Percentiles rank a stretch among this genome's conserved stretches.
Evolutionary conservation across 78 protist genomes (phyloP).

Genomic region (Speleostelium caveatum): DNA sequence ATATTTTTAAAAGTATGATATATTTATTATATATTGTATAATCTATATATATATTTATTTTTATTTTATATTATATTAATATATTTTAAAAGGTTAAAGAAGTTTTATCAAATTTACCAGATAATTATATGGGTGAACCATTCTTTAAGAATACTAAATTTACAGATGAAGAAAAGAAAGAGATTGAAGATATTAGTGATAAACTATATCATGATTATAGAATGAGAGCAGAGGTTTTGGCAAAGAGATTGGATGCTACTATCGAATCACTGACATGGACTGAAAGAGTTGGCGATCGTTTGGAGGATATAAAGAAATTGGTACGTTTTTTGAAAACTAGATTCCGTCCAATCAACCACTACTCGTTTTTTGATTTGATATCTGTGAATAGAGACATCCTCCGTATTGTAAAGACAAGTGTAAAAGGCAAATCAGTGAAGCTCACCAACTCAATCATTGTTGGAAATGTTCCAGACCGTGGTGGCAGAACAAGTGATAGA

Average conservation of each 20-base stretch:
- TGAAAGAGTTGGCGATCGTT: conserved; percentile 17
- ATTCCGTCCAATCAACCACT: conserved; percentile 39
- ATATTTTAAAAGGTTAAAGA: conserved; percentile 11
- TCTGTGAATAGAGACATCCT: conserved; percentile 33
- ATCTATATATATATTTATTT: background rate
- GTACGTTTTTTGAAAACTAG: background rate
- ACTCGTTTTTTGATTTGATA: conserved; percentile 29
- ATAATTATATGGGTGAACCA: conserved; percentile 57
- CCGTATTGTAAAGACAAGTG: conserved; percentile 22
- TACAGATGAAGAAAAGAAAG: conserved; percentile 16
- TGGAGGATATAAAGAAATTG: conserved; percentile 18
- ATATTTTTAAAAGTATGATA: conserved; percentile 30
- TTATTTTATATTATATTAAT: background rate
- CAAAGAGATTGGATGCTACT: conserved; percentile 55
- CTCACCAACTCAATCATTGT: conserved; percentile 16
- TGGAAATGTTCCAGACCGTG: conserved; percentile 76
- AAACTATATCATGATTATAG: conserved; percentile 28
- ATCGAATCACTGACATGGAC: conserved; percentile 59
- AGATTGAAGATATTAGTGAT: conserved; percentile 33
- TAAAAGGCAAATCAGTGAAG: conserved; percentile 10
- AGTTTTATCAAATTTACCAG: conserved; percentile 18
- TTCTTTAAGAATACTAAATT: conserved; percentile 51
- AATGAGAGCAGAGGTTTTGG: conserved; percentile 33
- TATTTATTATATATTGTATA: background rate
- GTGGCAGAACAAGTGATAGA: conserved; percentile 65